Evolutionary conservation across 1,284 basidiomycete genomes (phyloP), one percentile per base, ranked within the genome.

Genomic region (Cystobasidium sp.): DNA sequence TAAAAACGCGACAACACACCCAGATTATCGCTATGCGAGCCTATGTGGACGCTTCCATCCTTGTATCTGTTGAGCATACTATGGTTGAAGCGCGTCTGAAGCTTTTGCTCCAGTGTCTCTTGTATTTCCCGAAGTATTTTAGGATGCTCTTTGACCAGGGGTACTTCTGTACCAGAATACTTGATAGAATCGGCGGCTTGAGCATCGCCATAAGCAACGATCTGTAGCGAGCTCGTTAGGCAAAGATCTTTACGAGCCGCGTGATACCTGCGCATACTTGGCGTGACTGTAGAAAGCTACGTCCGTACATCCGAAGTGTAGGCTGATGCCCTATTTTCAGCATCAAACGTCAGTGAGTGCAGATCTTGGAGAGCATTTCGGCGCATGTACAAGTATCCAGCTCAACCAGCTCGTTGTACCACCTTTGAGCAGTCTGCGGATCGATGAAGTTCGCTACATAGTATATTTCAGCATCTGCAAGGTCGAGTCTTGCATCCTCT

Each of bases 41-140:
- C 81, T 41, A 86, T 86, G 71, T 86, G 84, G 12, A 86, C 82
- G 16, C 62, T 68, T 41, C 73, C 86, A 76, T 84, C 81, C 64
- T 84, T 84, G 77, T 87, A 87, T 22, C 81, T 79, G 72, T 87
- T 87, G 76, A 86, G 79, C 85, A 87, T 85, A 74, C 82, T 82
- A 76, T 86, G 85, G 68, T 87, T 86, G 81, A 87, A 87, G 37
- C 75, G 78, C 6, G 85, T 84, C 0, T 84, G 84, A 4, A 87
- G 75, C 18, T 77, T 79, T 0, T 76, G 77, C 55, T 85, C 83
- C 3, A 87, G 80, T 37, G 75, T 59, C 6, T 76, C 74, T 46
- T 84, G 81, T 44, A 86, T 85, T 31, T 79, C 77, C 37, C 80
- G 76, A 3, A 87, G 77, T 1, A 84, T 68, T 0, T 79, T 78